Evolutionary conservation across 208 protist species (phyloP).

Genomic region (Trypanosoma cruzi): DNA sequence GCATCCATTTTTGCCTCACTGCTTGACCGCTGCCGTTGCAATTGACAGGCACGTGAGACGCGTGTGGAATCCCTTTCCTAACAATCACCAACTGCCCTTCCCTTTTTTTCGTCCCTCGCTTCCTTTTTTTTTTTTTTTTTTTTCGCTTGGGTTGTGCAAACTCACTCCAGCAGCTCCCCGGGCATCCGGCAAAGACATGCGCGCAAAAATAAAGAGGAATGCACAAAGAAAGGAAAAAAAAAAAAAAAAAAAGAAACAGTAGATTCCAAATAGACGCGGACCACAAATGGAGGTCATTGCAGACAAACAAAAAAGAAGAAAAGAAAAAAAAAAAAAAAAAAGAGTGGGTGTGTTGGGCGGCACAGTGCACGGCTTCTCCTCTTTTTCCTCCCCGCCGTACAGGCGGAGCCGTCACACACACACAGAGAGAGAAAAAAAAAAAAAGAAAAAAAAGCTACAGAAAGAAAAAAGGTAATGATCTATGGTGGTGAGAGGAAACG

Average conservation of each 20-base stretch:
- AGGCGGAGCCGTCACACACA: background rate
- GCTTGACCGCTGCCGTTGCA: background rate
- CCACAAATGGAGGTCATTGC: background rate
- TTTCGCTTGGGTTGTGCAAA: background rate
- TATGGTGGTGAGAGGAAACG: background rate
- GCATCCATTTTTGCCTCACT: slow-evolving; percentile 27
- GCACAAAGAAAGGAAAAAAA: too few species aligned
- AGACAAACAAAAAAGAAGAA: background rate
- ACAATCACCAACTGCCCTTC: too few species aligned
- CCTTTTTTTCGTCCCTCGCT: background rate
- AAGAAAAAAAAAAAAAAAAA: too few species aligned
- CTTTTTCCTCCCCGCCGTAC: background rate
- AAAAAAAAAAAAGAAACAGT: background rate
- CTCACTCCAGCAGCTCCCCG: background rate
- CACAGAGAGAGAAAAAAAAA: background rate
- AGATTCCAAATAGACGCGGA: background rate
- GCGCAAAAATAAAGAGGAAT: background rate
- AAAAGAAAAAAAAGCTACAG: slow-evolving; percentile 1
- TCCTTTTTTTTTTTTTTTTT: slow-evolving; percentile 4
- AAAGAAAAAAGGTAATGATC: slow-evolving; percentile 7
- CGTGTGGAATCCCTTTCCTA: background rate
- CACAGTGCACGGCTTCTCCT: background rate
- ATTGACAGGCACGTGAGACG: background rate
- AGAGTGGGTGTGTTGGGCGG: background rate
- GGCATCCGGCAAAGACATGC: background rate